phyloP scores from a whole-genome alignment of 768 basidiomycete genomes.

The Trametes cingulata region DNA sequence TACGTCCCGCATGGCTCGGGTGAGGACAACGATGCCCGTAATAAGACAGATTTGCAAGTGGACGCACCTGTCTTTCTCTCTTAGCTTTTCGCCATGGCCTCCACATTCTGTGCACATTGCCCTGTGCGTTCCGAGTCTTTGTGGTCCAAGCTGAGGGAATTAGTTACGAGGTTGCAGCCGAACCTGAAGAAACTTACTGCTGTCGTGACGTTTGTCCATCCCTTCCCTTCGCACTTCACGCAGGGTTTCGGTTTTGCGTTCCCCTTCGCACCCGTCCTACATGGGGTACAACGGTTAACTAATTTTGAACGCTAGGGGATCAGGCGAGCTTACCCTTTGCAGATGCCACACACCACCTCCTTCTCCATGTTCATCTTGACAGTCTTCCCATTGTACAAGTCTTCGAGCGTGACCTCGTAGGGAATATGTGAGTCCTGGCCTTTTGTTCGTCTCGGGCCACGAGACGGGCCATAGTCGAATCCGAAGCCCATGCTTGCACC shows the following conservation, averaged over 20 bases:
- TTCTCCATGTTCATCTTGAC: slow-evolving; percentile 90
- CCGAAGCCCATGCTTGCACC: slow-evolving; percentile 61
- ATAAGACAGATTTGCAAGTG: no score
- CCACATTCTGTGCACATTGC: slow-evolving; percentile 67
- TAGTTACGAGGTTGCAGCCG: neutral
- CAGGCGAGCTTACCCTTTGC: slow-evolving; percentile 67
- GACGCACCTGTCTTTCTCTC: slow-evolving; percentile 79
- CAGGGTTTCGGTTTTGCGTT: slow-evolving; percentile 86
- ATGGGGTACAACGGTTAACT: neutral
- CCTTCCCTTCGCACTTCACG: slow-evolving; percentile 79
- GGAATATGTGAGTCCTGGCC: slow-evolving; percentile 76
- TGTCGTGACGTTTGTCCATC: slow-evolving; percentile 63
- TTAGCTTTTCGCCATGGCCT: slow-evolving; percentile 68
- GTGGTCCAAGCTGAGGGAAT: slow-evolving; percentile 42
- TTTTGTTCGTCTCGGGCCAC: slow-evolving; percentile 48
- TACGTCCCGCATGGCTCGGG: slow-evolving; percentile 33
- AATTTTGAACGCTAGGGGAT: neutral
- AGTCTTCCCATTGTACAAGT: slow-evolving; percentile 88
- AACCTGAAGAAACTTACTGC: slow-evolving; percentile 38
- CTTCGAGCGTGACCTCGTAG: slow-evolving; percentile 87
- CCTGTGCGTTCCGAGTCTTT: slow-evolving; percentile 51
- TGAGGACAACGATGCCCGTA: no score
- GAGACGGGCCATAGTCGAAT: slow-evolving; percentile 53
- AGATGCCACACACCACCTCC: slow-evolving; percentile 72
- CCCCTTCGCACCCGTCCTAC: slow-evolving; percentile 78